Base-by-base conservation (phyloP, 805 yeast species). In the Kodamaea kakaduensis region DNA sequence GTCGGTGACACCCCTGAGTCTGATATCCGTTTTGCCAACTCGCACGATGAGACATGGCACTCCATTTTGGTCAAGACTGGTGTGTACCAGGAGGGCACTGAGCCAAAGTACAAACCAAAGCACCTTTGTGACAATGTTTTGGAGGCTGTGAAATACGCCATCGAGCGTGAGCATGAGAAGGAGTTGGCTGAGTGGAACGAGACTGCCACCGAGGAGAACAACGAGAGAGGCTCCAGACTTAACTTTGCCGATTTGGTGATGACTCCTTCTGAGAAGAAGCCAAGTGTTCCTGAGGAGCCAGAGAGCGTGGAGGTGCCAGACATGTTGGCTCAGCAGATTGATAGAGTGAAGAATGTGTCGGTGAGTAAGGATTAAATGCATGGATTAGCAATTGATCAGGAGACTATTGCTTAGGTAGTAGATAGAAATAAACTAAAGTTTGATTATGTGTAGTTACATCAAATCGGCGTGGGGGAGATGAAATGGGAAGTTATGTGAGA, bases 1-100 rank as follows among this genome's bases (percentile, higher is more conserved):
- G 93, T 84, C 34, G 95, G 95, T 50, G 95, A 84, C 54, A 84
- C 94, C 9, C 95, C 95, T 13, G 94, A 84, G 61, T 81, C 89
- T 5, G 95, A 84, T 58, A 84, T 84, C 44, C 69, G 93, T 58
- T 85, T 85, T 63, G 94, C 94, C 36, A 84, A 84, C 64, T 79
- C 88, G 13, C 90, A 84, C 59, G 93, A 84, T 54, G 76, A 76
- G 41, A 77, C 87, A 19, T 84, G 95, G 95, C 78, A 73, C 60
- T 84, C 94, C 17, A 84, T 85, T 40, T 68, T 84, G 51, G 95
- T 84, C 25, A 81, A 84, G 60, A 84, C 95, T 24, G 95, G 95
- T 56, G 95, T 84, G 38, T 84, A 84, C 60, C 79, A 83, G 60
- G 86, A 74, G 30, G 89, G 90, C 14, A 78, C 90, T 6, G 73